Evolutionary conservation across 2,329 filamentous ascomycete species (phyloP).

Genomic region (Arthrobotrys entomopaga): DNA sequence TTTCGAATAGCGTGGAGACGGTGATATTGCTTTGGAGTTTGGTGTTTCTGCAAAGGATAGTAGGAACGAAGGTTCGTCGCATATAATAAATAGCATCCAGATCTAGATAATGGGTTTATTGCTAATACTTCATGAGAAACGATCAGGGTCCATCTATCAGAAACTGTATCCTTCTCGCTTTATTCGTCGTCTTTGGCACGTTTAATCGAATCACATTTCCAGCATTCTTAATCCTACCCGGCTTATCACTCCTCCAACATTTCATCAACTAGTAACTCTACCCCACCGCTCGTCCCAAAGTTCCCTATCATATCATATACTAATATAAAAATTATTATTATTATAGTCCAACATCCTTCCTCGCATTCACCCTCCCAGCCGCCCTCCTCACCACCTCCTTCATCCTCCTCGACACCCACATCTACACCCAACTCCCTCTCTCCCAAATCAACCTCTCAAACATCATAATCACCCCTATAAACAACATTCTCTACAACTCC

Average conservation of each 20-base stretch:
- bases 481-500: slow-evolving; percentile 68
- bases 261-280: slow-evolving; percentile 76
- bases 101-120: not conserved
- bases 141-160: slow-evolving; percentile 40
- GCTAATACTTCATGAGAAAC: slow-evolving; percentile 20
- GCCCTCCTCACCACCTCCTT: slow-evolving; percentile 73
- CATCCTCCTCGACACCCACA: slow-evolving; percentile 54
- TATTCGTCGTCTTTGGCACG: slow-evolving; percentile 82
- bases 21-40: slow-evolving; percentile 91
- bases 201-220: slow-evolving; percentile 99
- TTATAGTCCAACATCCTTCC: slow-evolving; percentile 64
- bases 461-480: slow-evolving; percentile 66
- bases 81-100: not conserved
- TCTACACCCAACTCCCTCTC: slow-evolving; percentile 44
- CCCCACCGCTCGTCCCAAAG: too few relatives aligned
- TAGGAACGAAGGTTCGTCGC: slow-evolving; percentile 75
- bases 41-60: slow-evolving; percentile 87
- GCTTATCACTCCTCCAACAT: slow-evolving; percentile 83
- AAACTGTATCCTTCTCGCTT: slow-evolving; percentile 76
- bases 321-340: slow-evolving; percentile 44
- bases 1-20: slow-evolving; percentile 97
- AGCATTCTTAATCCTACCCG: slow-evolving; percentile 86
- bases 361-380: slow-evolving; percentile 63
- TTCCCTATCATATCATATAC: slow-evolving; percentile 62
- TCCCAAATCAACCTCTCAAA: slow-evolving; percentile 9